Evolutionary conservation across 805 yeast species (phyloP).

Genomic region (Saccharomycopsis capsularis): DNA sequence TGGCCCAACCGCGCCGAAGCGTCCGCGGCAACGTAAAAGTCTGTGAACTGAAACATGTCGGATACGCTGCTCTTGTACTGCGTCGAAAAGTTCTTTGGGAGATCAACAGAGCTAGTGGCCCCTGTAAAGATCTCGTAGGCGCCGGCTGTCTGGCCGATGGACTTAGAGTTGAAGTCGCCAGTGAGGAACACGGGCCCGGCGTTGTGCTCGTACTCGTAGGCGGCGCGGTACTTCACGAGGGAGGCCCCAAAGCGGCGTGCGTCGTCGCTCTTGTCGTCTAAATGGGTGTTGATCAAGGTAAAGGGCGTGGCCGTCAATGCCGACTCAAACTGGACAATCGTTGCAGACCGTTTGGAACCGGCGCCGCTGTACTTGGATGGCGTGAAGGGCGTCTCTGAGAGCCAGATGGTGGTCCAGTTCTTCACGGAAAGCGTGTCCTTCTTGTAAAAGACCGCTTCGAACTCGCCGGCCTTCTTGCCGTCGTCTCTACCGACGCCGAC

Average conservation of each 20-base stretch:
- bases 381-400: slow-evolving; percentile 34
- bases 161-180: slow-evolving; percentile 42
- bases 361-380: slow-evolving; percentile 38
- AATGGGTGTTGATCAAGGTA: slow-evolving; percentile 37
- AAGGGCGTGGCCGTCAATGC: slow-evolving; percentile 24
- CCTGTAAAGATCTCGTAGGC: slow-evolving; percentile 31
- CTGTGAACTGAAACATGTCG: slow-evolving; percentile 26
- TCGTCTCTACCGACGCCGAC: slow-evolving; percentile 43
- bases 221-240: slow-evolving; percentile 30
- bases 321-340: slow-evolving; percentile 30
- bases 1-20: slow-evolving; percentile 29
- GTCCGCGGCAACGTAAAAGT: slow-evolving; percentile 22
- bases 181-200: slow-evolving; percentile 33
- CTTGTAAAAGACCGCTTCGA: slow-evolving; percentile 36
- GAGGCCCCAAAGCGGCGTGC: slow-evolving; percentile 33
- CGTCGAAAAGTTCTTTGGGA: slow-evolving; percentile 24
- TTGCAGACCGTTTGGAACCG: slow-evolving; percentile 35
- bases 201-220: slow-evolving; percentile 36
- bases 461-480: slow-evolving; percentile 37
- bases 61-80: slow-evolving; percentile 23
- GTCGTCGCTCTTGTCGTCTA: slow-evolving; percentile 35
- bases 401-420: slow-evolving; percentile 36
- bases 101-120: slow-evolving; percentile 25
- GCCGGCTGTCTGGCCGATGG: slow-evolving; percentile 26
- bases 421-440: slow-evolving; percentile 25